These are phyloP conservation scores for Saraca asoca DNA, from an alignment of 331 rosid species.

Conservation along the genomic window DNA sequence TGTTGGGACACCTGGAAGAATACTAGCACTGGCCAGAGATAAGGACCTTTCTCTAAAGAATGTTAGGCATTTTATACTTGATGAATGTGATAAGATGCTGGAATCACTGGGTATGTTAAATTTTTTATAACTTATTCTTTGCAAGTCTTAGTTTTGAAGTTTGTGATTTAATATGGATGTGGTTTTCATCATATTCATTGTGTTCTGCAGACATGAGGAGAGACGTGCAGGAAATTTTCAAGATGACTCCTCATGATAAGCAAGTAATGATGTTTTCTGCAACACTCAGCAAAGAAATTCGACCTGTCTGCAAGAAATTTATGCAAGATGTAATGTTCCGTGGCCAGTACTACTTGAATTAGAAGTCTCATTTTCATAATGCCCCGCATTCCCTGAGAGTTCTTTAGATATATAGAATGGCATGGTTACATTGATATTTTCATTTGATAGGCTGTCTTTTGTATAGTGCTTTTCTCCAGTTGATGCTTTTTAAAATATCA, in stretches of 20 bases:
- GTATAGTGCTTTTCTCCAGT: slow-evolving; percentile 20
- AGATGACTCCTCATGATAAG: slow-evolving; percentile 83
- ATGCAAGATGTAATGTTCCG: slow-evolving; percentile 85
- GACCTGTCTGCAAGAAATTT: slow-evolving; percentile 85
- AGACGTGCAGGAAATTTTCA: slow-evolving; percentile 79
- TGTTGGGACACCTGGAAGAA: slow-evolving; percentile 85
- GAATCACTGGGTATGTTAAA: slow-evolving; percentile 64
- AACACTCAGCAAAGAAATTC: slow-evolving; percentile 82
- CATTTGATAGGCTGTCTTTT: slow-evolving; percentile 37
- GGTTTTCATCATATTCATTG: neutral
- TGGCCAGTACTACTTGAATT: slow-evolving; percentile 86
- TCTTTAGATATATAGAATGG: slow-evolving; percentile 41
- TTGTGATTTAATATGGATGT: neutral
- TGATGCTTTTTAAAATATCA: too few species aligned
- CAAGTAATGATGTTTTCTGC: slow-evolving; percentile 92
- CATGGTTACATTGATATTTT: slow-evolving; percentile 38
- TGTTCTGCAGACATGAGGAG: slow-evolving; percentile 68
- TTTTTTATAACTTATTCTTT: neutral
- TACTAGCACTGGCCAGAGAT: slow-evolving; percentile 64
- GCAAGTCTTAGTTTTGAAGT: neutral
- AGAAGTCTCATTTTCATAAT: slow-evolving; percentile 73
- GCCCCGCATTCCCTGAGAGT: slow-evolving; percentile 57
- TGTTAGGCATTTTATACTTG: slow-evolving; percentile 74
- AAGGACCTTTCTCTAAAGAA: slow-evolving; percentile 74
- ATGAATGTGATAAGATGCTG: slow-evolving; percentile 82